phyloP scores from a whole-genome alignment of 768 basidiomycete genomes.

The Artomyces pyxidatus region DNA sequence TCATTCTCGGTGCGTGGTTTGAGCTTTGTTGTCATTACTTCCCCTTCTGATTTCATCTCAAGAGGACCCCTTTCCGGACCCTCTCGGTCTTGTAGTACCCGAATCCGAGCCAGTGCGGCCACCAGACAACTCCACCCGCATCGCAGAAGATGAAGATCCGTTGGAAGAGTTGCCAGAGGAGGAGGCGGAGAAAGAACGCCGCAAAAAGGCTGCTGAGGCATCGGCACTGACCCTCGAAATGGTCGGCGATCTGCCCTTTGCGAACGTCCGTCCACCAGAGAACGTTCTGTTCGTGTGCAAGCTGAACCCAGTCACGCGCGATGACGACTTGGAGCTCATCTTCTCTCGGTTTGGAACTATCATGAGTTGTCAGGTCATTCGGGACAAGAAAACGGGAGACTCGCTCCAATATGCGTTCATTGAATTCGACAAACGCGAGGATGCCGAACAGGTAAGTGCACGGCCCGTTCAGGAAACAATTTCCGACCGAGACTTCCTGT shows the following conservation, averaged over 20 bases:
- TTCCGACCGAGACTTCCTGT: not conserved
- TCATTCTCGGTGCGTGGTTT: constrained; percentile 68
- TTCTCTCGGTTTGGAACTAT: constrained; percentile 94
- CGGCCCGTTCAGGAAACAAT: not conserved
- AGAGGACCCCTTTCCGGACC: constrained; percentile 97
- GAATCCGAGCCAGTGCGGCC: constrained; percentile 73
- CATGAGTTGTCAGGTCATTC: constrained; percentile 95
- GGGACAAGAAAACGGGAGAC: constrained; percentile 94
- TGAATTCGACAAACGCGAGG: constrained; percentile 90
- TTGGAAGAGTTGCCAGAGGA: constrained; percentile 77
- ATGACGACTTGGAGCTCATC: constrained; percentile 95
- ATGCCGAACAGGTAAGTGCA: constrained; percentile 78
- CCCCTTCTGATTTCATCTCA: too few relatives aligned
- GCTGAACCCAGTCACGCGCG: constrained; percentile 88
- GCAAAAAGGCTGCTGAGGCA: constrained; percentile 85
- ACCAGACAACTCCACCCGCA: constrained; percentile 80
- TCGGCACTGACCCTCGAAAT: constrained; percentile 97
- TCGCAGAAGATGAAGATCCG: constrained; percentile 93
- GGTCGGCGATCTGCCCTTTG: constrained; percentile 98
- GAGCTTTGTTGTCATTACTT: too few relatives aligned
- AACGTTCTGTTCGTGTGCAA: constrained; percentile 99
- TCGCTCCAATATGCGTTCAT: constrained; percentile 98
- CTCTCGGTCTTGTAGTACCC: constrained; percentile 62
- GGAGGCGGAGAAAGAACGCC: constrained; percentile 69
- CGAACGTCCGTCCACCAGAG: constrained; percentile 95